phyloP scores from a whole-genome alignment of 768 basidiomycete species.

The Udeniomyces megalosporus region DNA sequence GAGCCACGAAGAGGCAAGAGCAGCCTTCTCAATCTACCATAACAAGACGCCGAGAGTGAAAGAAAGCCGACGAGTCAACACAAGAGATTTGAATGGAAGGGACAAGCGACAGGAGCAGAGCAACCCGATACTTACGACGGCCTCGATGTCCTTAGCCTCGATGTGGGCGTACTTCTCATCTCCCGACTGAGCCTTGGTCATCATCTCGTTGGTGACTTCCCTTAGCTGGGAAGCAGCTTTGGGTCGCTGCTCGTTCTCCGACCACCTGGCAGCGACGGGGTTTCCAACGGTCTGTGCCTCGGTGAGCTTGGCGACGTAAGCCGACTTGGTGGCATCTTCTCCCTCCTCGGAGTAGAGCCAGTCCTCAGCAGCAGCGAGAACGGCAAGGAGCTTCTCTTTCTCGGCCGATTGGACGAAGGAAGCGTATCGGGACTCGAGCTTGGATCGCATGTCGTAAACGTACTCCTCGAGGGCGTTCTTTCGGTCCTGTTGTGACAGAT shows the following conservation, averaged over 20 bases:
- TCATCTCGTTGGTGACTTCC: constrained; percentile 73
- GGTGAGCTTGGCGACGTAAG: constrained; percentile 73
- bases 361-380: constrained; percentile 67
- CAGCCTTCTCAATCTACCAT: constrained; percentile 82
- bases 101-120: too few relatives aligned
- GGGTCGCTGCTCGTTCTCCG: constrained; percentile 66
- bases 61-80: background rate
- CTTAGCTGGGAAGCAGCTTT: constrained; percentile 57
- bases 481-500: constrained; percentile 47
- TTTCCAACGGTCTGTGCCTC: constrained; percentile 70
- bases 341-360: constrained; percentile 96
- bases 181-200: constrained; percentile 50
- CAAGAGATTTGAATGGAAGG: background rate
- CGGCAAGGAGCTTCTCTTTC: constrained; percentile 55
- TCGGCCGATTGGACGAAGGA: constrained; percentile 56
- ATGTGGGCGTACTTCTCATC: constrained; percentile 87
- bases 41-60: too few relatives aligned
- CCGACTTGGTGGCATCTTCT: constrained; percentile 87
- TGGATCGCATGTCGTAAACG: constrained; percentile 84
- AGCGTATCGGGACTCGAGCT: constrained; percentile 77
- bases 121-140: constrained; percentile 27
- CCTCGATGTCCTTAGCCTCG: constrained; percentile 34
- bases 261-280: constrained; percentile 66
- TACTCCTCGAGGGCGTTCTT: constrained; percentile 99
- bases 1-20: constrained; percentile 83